phyloP scores from a whole-genome alignment of 306 rosid species.

The Crataegus laevigata region DNA sequence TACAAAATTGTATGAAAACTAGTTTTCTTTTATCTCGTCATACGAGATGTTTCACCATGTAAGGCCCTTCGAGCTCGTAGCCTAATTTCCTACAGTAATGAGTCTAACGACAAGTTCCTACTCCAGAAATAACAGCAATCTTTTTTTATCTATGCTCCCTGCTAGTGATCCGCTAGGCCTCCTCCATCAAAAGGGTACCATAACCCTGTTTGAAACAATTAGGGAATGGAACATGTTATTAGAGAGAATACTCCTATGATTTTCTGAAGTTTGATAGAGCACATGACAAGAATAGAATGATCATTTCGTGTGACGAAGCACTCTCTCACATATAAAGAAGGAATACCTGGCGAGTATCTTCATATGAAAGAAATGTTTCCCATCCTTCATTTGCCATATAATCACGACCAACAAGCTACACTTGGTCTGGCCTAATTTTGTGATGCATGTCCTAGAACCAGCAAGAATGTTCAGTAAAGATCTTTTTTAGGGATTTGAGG shows the following conservation, averaged over 20 bases:
- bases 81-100: slow-evolving; percentile 90
- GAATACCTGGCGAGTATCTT: too few species aligned
- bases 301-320: neutral
- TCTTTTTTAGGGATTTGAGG: neutral
- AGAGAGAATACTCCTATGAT: too few species aligned
- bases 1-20: neutral
- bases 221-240: too few species aligned
- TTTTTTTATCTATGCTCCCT: slow-evolving; percentile 79
- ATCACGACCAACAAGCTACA: slow-evolving; percentile 92
- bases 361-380: too few species aligned
- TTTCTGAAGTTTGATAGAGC: too few species aligned
- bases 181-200: too few species aligned
- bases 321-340: neutral
- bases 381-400: slow-evolving; percentile 91
- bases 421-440: slow-evolving; percentile 88
- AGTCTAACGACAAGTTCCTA: slow-evolving; percentile 92
- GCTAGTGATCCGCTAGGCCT: neutral
- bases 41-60: slow-evolving; percentile 76
- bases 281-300: neutral
- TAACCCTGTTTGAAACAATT: too few species aligned
- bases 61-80: slow-evolving; percentile 97
- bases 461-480: neutral
- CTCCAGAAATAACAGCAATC: slow-evolving; percentile 86
- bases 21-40: slow-evolving; percentile 8
- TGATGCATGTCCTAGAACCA: slow-evolving; percentile 78